phyloP scores from a whole-genome alignment of 192 early-diverging fungal genomes.

The Backusella circina region DNA sequence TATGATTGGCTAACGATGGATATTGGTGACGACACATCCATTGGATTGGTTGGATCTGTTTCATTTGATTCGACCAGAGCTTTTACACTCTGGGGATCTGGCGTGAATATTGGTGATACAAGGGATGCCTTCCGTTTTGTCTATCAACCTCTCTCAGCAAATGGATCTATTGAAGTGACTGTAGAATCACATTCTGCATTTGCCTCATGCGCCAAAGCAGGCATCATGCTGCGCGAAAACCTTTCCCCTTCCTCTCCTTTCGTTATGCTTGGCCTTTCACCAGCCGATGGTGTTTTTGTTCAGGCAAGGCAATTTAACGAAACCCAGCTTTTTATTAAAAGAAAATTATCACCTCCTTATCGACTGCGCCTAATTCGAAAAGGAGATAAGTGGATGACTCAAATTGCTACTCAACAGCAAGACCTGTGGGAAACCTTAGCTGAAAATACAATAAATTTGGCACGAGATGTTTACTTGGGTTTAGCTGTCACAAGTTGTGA shows the following conservation, averaged over 20 bases:
- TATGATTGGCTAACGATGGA: slow-evolving; percentile 29
- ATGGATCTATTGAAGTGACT: slow-evolving; percentile 9
- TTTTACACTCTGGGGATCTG: slow-evolving; percentile 32
- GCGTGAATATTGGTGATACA: background rate
- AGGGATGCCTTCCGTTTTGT: slow-evolving; percentile 29
- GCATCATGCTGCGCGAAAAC: slow-evolving; percentile 27
- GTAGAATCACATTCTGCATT: slow-evolving; percentile 27
- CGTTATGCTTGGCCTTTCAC: slow-evolving; percentile 21
- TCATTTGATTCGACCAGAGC: slow-evolving; percentile 25
- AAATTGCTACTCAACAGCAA: background rate
- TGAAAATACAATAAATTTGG: slow-evolving; percentile 3
- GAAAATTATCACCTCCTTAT: slow-evolving; percentile 13
- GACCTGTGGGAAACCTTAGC: slow-evolving; percentile 7
- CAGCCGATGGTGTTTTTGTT: slow-evolving; percentile 23
- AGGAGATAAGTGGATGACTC: slow-evolving; percentile 10
- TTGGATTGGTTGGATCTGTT: slow-evolving; percentile 23
- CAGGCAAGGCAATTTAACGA: slow-evolving; percentile 10
- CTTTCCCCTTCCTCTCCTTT: slow-evolving; percentile 16
- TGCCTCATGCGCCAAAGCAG: slow-evolving; percentile 29
- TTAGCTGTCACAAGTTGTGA: slow-evolving; percentile 30
- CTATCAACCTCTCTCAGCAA: slow-evolving; percentile 6
- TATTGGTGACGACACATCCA: slow-evolving; percentile 13
- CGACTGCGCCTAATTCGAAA: slow-evolving; percentile 14
- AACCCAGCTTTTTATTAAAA: slow-evolving; percentile 9
- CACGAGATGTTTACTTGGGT: slow-evolving; percentile 24